A percentile compares a stretch with the other conserved stretches of the same genome.
phyloP scores from a whole-genome alignment of 495 filamentous ascomycete genomes.

The Aspergillus bertholletiae region DNA sequence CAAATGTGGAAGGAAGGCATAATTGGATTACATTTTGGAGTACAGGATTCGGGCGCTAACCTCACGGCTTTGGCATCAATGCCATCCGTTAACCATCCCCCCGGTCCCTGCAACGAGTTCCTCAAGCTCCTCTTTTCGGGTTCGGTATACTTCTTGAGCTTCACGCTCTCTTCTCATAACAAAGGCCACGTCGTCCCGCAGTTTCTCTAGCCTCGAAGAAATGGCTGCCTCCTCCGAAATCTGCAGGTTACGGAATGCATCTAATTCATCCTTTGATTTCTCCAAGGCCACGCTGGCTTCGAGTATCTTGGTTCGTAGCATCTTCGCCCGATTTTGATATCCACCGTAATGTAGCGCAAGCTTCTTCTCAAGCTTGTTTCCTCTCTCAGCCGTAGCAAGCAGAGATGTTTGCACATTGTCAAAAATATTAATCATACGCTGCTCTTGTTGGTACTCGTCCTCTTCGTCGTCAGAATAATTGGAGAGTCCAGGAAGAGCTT shows the following conservation, averaged over 20 bases:
- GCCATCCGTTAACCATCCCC: conserved; percentile 42
- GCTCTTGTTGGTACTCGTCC: conserved; percentile 33
- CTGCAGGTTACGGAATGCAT: conserved; percentile 71
- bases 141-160: conserved; percentile 81
- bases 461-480: conserved; percentile 66
- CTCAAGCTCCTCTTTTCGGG: conserved; percentile 73
- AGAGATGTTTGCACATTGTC: conserved; percentile 66
- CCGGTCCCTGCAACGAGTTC: conserved; percentile 43
- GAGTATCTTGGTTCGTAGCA: conserved; percentile 71
- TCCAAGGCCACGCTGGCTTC: conserved; percentile 76
- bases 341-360: conserved; percentile 83
- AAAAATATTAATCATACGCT: conserved; percentile 47
- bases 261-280: conserved; percentile 66
- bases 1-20: not conserved
- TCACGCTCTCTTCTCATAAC: conserved; percentile 81
- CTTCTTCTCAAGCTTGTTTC: conserved; percentile 90
- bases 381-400: conserved; percentile 66
- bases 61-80: conserved; percentile 19
- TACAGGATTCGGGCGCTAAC: not conserved
- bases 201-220: conserved; percentile 63
- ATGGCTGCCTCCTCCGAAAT: conserved; percentile 76
- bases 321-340: conserved; percentile 83
- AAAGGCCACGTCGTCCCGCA: conserved; percentile 80
- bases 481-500: conserved; percentile 67
- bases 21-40: conserved; percentile 11